Percentiles rank a stretch among this genome's conserved stretches.
Evolutionary conservation across 768 basidiomycete genomes (phyloP).

Genomic region (Thelephora ganbajun): DNA sequence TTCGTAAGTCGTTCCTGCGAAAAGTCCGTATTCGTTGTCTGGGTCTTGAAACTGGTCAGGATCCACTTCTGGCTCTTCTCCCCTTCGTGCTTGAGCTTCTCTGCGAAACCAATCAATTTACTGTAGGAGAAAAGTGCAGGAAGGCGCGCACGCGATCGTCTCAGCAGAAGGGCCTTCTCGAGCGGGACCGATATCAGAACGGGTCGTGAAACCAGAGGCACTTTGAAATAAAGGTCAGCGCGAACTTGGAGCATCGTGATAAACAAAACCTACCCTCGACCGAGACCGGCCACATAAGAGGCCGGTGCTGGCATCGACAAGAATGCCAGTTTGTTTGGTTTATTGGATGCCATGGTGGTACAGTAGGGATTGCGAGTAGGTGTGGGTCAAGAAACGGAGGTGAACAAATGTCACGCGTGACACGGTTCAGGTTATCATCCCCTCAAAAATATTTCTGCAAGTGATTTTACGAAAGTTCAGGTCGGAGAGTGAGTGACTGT

Average conservation of each 20-base stretch:
- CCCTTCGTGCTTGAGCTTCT: slow-evolving; percentile 74
- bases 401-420: neutral
- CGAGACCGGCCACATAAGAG: slow-evolving; percentile 96
- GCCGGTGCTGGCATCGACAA: slow-evolving; percentile 89
- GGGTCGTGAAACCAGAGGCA: slow-evolving; percentile 94
- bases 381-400: neutral
- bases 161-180: slow-evolving; percentile 90
- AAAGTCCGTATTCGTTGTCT: slow-evolving; percentile 92
- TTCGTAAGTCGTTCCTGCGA: slow-evolving; percentile 92
- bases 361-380: neutral
- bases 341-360: slow-evolving; percentile 29
- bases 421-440: no score
- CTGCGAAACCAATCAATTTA: slow-evolving; percentile 22
- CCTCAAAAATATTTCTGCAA: no score
- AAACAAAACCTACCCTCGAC: slow-evolving; percentile 61
- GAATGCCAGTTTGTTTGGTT: slow-evolving; percentile 75
- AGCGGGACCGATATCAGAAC: slow-evolving; percentile 97
- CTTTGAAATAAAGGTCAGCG: slow-evolving; percentile 24
- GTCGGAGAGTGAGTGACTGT: no score
- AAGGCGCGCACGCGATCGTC: slow-evolving; percentile 60
- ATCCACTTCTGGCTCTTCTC: slow-evolving; percentile 80
- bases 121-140: neutral
- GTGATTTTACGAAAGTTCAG: no score
- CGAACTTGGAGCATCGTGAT: neutral
- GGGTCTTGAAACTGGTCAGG: slow-evolving; percentile 93